Base-by-base conservation (phyloP, 208 protist genomes). In the Wallacemonas collosoma region DNA sequence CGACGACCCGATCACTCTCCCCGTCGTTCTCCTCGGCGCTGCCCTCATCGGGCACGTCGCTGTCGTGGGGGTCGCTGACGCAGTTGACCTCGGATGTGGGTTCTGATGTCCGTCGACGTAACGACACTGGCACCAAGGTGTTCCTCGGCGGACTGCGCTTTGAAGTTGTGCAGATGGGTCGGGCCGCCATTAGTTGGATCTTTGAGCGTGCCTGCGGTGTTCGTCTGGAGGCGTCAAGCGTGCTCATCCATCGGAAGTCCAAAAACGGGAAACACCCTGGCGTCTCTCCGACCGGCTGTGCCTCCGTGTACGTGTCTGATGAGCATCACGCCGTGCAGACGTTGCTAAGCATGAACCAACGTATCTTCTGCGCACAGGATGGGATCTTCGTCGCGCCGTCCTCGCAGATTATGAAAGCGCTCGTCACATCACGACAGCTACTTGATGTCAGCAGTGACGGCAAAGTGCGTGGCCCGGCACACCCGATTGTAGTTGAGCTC, bases 61-160 rank as follows among this genome's bases (percentile, higher is more conserved):
- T 41, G n/a, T 15, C 60, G 40, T 65, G 41, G 41, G 6, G 4
- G 41, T 65, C 60, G 14, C 12, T 65, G 11, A 65, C 60, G 60
- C 8, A 26, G 60, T 41, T 41, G 15, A 35, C 11, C n/a, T 65
- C 60, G 43, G 43, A 65, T 5, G 14, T 12, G 51, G 43, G 36
- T n/a, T 11, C 56, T 8, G 56, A 51, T 12, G 36, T 8, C 7
- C 60, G 43, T 51, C 63, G 48, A 4, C 36, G 57, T 26, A 36
- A 38, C 36, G 68, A 80, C 55, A 70, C 71, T 38, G 84, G 90
- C 57, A 88, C 77, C 39, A 95, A 95, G 79, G 75, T 95, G 38
- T 95, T 95, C 68, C 70, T 95, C 50, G 90, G 90, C 38, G 88
- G 88, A 26, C 73, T 95, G 66, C 90, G 90, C 43, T 95, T 92